These are phyloP conservation scores for Enterospora canceri DNA, from an alignment of 371 early-diverging fungal species.

Conservation along the genomic window DNA sequence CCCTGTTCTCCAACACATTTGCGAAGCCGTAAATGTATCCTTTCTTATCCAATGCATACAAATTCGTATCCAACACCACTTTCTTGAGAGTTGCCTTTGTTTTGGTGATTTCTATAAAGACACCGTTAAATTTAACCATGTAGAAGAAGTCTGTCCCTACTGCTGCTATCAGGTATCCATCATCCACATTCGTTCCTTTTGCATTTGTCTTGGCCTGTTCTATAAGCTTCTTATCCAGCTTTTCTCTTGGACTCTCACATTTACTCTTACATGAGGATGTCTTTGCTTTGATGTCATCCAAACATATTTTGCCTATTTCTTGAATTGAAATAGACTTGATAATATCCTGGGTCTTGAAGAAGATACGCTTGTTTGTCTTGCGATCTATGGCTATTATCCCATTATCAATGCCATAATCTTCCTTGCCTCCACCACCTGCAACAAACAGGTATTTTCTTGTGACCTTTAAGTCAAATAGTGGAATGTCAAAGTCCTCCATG, in stretches of 20 bases:
- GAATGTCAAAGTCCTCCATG: slow-evolving; percentile 29
- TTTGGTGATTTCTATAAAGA: background rate
- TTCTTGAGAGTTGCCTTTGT: slow-evolving; percentile 1
- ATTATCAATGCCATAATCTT: slow-evolving; percentile 43
- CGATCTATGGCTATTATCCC: slow-evolving; percentile 31
- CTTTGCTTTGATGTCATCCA: background rate
- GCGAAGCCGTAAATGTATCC: slow-evolving; percentile 11
- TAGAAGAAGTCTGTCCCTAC: slow-evolving; percentile 26
- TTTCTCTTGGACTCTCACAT: background rate
- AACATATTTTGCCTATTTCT: background rate
- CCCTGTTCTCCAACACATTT: background rate
- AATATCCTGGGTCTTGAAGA: slow-evolving; percentile 34
- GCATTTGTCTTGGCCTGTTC: background rate
- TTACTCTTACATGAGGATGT: background rate
- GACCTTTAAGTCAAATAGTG: slow-evolving; percentile 36
- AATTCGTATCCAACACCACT: slow-evolving; percentile 18
- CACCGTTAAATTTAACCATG: slow-evolving; percentile 19
- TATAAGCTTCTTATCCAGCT: background rate
- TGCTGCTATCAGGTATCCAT: slow-evolving; percentile 4
- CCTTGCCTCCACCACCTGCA: slow-evolving; percentile 50
- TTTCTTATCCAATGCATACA: slow-evolving; percentile 10
- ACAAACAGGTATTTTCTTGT: slow-evolving; percentile 13
- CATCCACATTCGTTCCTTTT: background rate
- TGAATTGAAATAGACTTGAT: slow-evolving; percentile 14
- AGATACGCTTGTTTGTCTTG: background rate